phyloP scores from a whole-genome alignment of 2,329 filamentous ascomycete genomes.

The Curvularia lunata region DNA sequence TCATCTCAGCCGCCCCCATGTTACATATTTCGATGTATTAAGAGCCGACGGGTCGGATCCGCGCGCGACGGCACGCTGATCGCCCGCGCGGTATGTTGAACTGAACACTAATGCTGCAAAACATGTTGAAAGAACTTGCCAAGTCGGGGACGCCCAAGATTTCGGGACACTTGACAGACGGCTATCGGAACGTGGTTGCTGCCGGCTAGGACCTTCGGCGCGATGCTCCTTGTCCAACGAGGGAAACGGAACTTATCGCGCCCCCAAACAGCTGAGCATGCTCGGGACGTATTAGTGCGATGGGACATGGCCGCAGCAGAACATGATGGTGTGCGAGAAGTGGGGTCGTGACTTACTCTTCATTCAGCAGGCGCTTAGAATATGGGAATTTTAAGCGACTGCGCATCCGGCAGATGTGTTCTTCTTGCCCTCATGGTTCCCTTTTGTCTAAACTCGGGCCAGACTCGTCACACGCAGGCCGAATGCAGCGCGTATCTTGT shows the following conservation, averaged over 20 bases:
- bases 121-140: neutral
- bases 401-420: neutral
- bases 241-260: neutral
- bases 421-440: neutral
- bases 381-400: neutral
- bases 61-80: neutral
- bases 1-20: neutral
- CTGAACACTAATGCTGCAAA: neutral
- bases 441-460: neutral
- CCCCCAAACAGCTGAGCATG: neutral
- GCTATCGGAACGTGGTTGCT: neutral
- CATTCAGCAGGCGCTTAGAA: slow-evolving; percentile 1
- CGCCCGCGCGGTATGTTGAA: neutral
- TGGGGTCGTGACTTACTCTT: neutral
- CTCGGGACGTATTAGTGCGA: neutral
- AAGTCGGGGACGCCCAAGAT: too few relatives aligned
- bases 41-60: slow-evolving; percentile 2
- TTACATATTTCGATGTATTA: slow-evolving; percentile 3
- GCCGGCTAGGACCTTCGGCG: neutral
- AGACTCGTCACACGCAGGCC: neutral
- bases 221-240: neutral
- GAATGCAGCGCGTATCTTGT: neutral
- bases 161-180: neutral
- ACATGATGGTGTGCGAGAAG: neutral
- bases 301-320: neutral